Conservation (phyloP, 352 stramenopile species). For the Globisporangium splendens region DNA sequence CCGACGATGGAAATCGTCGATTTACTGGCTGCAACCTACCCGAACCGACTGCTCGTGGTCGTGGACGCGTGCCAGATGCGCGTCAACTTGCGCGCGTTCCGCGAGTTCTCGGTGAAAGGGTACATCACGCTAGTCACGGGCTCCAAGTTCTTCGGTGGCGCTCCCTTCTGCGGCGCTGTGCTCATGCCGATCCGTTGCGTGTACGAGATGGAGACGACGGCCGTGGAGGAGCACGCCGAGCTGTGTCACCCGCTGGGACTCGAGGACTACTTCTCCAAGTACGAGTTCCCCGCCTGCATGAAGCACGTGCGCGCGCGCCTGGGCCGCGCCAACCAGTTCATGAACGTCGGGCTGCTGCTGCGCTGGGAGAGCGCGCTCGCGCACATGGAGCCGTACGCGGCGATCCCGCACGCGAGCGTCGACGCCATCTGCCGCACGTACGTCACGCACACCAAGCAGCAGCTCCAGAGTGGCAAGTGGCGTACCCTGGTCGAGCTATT, state of each 20-base stretch:
- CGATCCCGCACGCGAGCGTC: slow-evolving; percentile 46
- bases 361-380: slow-evolving; percentile 79
- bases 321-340: slow-evolving; percentile 23
- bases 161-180: slow-evolving; percentile 83
- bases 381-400: slow-evolving; percentile 77
- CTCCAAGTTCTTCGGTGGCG: slow-evolving; percentile 87
- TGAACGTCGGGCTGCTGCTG: slow-evolving; percentile 77
- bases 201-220: slow-evolving; percentile 73
- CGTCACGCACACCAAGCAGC: slow-evolving; percentile 44
- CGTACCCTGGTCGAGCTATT: slow-evolving; percentile 46
- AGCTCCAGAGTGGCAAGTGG: slow-evolving; percentile 35
- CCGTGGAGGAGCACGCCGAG: slow-evolving; percentile 50
- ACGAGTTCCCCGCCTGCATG: slow-evolving; percentile 72
- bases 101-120: slow-evolving; percentile 54
- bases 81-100: slow-evolving; percentile 52
- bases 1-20: slow-evolving; percentile 68
- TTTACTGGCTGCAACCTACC: slow-evolving; percentile 45
- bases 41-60: slow-evolving; percentile 74
- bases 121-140: slow-evolving; percentile 81
- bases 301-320: slow-evolving; percentile 51
- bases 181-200: slow-evolving; percentile 75
- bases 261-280: slow-evolving; percentile 81
- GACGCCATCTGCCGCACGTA: slow-evolving; percentile 56
- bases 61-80: slow-evolving; percentile 88
- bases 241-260: slow-evolving; percentile 66